A percentile compares a stretch with the other conserved stretches of the same genome.
Evolutionary conservation across 2,329 filamentous ascomycete species (phyloP).

Genomic region (Achaetomium macrosporum): DNA sequence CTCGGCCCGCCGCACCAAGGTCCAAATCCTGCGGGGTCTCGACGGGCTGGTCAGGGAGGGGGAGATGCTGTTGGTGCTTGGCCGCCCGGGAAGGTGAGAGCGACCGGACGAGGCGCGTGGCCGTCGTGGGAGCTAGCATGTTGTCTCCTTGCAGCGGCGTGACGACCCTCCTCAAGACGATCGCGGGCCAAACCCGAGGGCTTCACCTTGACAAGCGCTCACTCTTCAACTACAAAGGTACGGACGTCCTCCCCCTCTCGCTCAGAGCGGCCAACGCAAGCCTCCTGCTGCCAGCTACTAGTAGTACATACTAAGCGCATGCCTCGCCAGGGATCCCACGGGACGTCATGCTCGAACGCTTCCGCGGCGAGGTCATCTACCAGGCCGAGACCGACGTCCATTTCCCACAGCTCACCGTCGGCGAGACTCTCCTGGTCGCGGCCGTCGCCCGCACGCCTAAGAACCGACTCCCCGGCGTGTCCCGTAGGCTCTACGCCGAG

Average conservation of each 20-base stretch:
- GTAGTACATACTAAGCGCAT: too few relatives aligned
- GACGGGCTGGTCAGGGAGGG: constrained; percentile 58
- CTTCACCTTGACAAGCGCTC: constrained; percentile 47
- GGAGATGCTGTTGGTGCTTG: constrained; percentile 64
- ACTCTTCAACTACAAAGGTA: constrained; percentile 57
- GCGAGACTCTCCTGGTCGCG: constrained; percentile 68
- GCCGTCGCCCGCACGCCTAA: constrained; percentile 62
- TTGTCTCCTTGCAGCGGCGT: constrained; percentile 59
- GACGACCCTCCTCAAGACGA: constrained; percentile 58
- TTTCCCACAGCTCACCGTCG: constrained; percentile 71
- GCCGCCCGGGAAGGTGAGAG: constrained; percentile 58
- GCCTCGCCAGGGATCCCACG: too few relatives aligned
- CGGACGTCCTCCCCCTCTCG: too few relatives aligned
- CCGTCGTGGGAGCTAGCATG: too few relatives aligned
- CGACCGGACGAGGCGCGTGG: too few relatives aligned
- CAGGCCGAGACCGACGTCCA: constrained; percentile 60
- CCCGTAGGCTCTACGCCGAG: constrained; percentile 51
- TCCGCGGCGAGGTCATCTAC: constrained; percentile 63
- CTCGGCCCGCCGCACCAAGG: constrained; percentile 42
- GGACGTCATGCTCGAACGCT: constrained; percentile 26
- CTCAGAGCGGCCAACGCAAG: constrained; percentile 47
- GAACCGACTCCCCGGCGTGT: constrained; percentile 57
- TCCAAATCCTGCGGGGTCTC: constrained; percentile 58
- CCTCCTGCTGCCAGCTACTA: too few relatives aligned
- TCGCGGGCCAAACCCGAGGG: constrained; percentile 55